These are phyloP conservation scores for Canavalia gladiata DNA, from an alignment of 306 rosid species.

Conservation along the genomic window DNA sequence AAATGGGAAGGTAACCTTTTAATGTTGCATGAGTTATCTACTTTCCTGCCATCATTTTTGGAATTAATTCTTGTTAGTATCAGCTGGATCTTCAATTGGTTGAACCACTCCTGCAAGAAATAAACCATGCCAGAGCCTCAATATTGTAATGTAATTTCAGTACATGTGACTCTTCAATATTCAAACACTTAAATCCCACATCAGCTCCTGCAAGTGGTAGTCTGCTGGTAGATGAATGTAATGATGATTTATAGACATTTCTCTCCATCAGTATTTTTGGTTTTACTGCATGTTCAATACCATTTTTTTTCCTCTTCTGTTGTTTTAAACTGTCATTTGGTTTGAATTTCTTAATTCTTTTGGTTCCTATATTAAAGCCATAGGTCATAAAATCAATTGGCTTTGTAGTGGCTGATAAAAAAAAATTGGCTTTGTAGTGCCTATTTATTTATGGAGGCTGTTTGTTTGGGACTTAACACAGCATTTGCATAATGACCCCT, in stretches of 20 bases:
- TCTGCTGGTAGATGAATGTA: conserved; percentile 14
- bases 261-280: conserved; percentile 15
- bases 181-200: neutral
- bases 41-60: conserved; percentile 21
- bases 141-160: conserved; percentile 10
- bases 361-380: neutral
- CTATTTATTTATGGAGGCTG: conserved; percentile 8
- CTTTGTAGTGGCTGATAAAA: neutral
- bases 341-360: neutral
- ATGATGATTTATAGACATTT: neutral
- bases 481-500: neutral
- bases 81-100: neutral
- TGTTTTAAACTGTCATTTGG: conserved; percentile 3
- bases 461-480: neutral
- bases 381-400: neutral
- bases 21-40: neutral
- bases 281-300: conserved; percentile 10
- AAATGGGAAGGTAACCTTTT: conserved; percentile 83
- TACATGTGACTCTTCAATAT: neutral
- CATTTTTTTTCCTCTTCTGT: conserved; percentile 7
- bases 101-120: conserved; percentile 7
- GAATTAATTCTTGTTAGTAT: conserved; percentile 15
- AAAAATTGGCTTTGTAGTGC: neutral
- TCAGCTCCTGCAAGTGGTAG: neutral
- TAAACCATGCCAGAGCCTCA: neutral